Evolutionary conservation across 108 stramenopile species (phyloP).

Genomic region (Craspedostauros australis): DNA sequence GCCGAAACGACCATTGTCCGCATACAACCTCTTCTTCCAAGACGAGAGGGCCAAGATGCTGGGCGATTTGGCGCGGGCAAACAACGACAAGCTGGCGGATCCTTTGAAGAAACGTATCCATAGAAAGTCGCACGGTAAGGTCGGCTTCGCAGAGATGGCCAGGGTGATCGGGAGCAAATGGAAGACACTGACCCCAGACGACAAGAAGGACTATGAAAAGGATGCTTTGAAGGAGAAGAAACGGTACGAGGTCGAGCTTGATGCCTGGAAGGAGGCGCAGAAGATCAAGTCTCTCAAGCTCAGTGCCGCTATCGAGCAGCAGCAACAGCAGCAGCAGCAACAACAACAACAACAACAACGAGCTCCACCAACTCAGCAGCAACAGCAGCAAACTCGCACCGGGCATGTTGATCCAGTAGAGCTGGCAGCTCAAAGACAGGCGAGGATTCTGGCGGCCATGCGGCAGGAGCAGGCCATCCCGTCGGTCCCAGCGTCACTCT

Average conservation of each 20-base stretch:
- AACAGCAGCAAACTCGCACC: too few relatives aligned
- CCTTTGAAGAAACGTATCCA: slow-evolving; percentile 38
- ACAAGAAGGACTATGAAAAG: slow-evolving; percentile 12
- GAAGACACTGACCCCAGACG: slow-evolving; percentile 25
- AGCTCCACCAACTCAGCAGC: too few relatives aligned
- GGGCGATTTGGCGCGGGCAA: slow-evolving; percentile 11
- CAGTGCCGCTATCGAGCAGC: too few relatives aligned
- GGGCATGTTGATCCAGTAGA: too few relatives aligned
- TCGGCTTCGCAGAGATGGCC: slow-evolving; percentile 71
- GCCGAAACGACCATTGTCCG: slow-evolving; percentile 30
- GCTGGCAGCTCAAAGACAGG: too few relatives aligned
- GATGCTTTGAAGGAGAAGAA: slow-evolving; percentile 26
- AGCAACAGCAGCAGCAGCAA: too few relatives aligned
- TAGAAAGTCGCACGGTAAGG: slow-evolving; percentile 75
- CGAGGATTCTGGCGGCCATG: too few relatives aligned
- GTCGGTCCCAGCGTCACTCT: too few relatives aligned
- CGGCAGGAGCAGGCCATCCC: too few relatives aligned
- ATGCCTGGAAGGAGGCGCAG: slow-evolving; percentile 27
- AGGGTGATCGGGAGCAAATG: slow-evolving; percentile 55
- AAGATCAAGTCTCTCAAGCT: slow-evolving; percentile 21
- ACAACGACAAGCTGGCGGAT: too few relatives aligned
- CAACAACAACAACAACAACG: too few relatives aligned
- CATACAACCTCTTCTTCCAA: slow-evolving; percentile 37
- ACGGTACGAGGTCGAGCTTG: slow-evolving; percentile 26
- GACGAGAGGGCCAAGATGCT: slow-evolving; percentile 27